These are phyloP conservation scores for Wickerhamiella slavikovae DNA, from an alignment of 805 yeast genomes.

Conservation along the genomic window DNA sequence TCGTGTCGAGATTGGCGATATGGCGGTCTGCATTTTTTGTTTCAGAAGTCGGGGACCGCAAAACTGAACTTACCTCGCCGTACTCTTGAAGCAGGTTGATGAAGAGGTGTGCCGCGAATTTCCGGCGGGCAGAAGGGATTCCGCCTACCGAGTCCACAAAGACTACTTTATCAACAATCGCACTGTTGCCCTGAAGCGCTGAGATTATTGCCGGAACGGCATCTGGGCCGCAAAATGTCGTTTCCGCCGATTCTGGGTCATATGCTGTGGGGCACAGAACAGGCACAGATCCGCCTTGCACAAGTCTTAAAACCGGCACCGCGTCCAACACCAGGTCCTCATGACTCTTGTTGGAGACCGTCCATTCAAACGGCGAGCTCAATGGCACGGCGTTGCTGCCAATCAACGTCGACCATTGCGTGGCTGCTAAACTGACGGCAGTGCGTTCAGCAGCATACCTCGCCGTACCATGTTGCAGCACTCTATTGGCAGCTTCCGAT, in stretches of 20 bases:
- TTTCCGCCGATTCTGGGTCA: constrained; percentile 29
- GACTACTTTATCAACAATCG: constrained; percentile 57
- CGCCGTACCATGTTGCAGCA: no score
- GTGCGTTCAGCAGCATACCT: background rate
- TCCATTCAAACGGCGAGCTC: constrained; percentile 20
- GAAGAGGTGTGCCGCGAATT: constrained; percentile 58
- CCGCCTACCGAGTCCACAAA: constrained; percentile 76
- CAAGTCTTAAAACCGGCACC: constrained; percentile 23
- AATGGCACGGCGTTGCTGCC: constrained; percentile 17
- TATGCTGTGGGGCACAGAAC: constrained; percentile 44
- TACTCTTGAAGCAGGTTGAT: constrained; percentile 73
- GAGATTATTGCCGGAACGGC: no score
- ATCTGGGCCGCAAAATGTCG: constrained; percentile 21
- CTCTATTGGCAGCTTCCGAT: no score
- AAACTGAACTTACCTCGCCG: constrained; percentile 40
- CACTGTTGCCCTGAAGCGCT: no score
- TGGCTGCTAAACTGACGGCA: no score
- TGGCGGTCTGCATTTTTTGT: constrained; percentile 43
- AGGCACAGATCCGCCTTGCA: constrained; percentile 26
- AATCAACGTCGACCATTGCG: no score
- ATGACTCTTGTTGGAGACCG: constrained; percentile 1
- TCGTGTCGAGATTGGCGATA: constrained; percentile 39
- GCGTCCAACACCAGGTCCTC: constrained; percentile 8
- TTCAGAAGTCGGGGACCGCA: constrained; percentile 20
- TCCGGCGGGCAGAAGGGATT: constrained; percentile 68